Base-by-base conservation (phyloP, 257 asterid species). In the Nicotiana paniculata region DNA sequence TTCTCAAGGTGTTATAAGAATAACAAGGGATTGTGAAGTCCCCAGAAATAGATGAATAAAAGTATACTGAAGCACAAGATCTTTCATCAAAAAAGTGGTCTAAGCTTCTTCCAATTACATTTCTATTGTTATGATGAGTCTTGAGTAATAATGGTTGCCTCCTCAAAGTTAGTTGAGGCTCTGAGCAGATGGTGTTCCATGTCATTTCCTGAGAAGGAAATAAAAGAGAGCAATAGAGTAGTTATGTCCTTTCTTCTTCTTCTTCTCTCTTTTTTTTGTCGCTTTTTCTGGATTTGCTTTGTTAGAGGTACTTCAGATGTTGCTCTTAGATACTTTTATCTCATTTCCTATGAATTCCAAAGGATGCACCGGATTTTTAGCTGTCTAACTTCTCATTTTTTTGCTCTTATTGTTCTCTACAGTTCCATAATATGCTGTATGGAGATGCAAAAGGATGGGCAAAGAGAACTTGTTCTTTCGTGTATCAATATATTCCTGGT, bases 391-490 rank as follows among this genome's bases (percentile, higher is more conserved):
- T 63, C 78, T 83, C 58, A 35, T 67, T 35, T 66, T 55, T 81
- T 75, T 61, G 35, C 81, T 64, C 83, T 48, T 82, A 9, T 26
- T 62, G 58, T 79, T 61, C 15, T 62, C 68, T 87, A 86, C 92
- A 95, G 98, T 90, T 88, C 82, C 93, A 85, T 59, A 88, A 90
- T 82, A 81, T 91, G 88, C 66, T 92, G 43, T 86, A 87, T 61
- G 97, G 96, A 84, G 97, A 92, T 65, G 93, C 96, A 70, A 90
- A 82, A 85, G 91, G 98, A 37, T 95, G 92, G 89, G 91, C 89
- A 2, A 91, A 87, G 87, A 91, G 91, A 83, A 82, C 88, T 69
- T 81, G 82, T 68, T 84, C 91, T 6, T 86, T 63, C 77, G 43
- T 90, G 81, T 79, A 77, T 68, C 87, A 85, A 54, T 93, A 62